These are phyloP conservation scores for Candida ficus DNA, from an alignment of 805 yeast genomes.

Conservation along the genomic window DNA sequence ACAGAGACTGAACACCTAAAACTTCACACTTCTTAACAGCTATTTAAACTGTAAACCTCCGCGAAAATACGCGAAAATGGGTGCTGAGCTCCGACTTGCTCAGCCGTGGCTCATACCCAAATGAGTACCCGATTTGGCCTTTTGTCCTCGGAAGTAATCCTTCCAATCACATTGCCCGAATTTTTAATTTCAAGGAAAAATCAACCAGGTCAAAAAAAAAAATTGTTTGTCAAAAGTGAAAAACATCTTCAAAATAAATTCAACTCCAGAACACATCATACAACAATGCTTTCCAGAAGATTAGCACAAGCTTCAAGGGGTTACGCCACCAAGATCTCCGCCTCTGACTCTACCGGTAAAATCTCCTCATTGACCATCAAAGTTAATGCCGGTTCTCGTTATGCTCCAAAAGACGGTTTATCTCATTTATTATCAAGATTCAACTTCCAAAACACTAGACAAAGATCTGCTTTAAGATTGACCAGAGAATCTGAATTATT, in stretches of 20 bases:
- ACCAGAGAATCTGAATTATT: conserved; percentile 92
- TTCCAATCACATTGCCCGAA: conserved; percentile 23
- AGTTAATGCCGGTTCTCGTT: conserved; percentile 84
- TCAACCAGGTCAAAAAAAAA: conserved; percentile 8
- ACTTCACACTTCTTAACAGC: too few species aligned
- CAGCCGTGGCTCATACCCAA: background rate
- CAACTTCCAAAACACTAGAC: conserved; percentile 74
- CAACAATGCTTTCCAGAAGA: conserved; percentile 24
- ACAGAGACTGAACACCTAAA: too few species aligned
- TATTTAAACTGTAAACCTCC: too few species aligned
- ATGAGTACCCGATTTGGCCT: background rate
- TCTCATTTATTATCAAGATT: conserved; percentile 82
- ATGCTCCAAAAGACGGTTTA: conserved; percentile 64
- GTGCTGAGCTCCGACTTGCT: too few species aligned
- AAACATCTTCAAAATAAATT: background rate
- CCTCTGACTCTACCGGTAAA: conserved; percentile 54
- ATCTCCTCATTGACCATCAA: conserved; percentile 75
- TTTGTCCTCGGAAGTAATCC: background rate
- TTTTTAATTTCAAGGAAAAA: conserved; percentile 18
- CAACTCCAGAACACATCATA: background rate
- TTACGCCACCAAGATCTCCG: conserved; percentile 39
- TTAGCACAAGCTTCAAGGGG: conserved; percentile 28
- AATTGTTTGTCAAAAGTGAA: conserved; percentile 2
- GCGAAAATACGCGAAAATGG: too few species aligned
- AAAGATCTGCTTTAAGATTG: conserved; percentile 85